A percentile compares a stretch with the other conserved stretches of the same genome.
Conservation (phyloP, 805 yeast genomes). For the Sungouiozyma ichnusensis region DNA sequence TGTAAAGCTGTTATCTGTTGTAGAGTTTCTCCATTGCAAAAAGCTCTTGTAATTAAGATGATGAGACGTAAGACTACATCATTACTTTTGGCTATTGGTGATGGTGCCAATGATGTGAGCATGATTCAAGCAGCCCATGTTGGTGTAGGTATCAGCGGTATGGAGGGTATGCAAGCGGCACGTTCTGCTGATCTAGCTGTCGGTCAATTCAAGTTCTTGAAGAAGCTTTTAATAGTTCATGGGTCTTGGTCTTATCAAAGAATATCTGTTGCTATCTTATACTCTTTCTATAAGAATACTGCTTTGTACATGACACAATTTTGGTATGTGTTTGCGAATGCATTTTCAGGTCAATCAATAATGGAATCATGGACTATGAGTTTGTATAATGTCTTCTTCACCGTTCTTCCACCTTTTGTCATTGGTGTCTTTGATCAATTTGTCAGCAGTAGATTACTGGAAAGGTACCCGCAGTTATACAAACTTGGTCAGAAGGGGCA, state of each 20-base stretch:
- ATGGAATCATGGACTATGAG: constrained; percentile 98
- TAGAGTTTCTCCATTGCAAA: constrained; percentile 94
- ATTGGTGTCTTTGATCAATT: constrained; percentile 95
- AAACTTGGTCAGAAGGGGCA: constrained; percentile 80
- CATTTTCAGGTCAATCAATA: constrained; percentile 89
- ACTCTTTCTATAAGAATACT: constrained; percentile 92
- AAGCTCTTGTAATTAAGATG: constrained; percentile 90
- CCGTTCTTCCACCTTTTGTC: constrained; percentile 92
- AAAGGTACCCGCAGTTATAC: constrained; percentile 87
- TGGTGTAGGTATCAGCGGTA: constrained; percentile 97
- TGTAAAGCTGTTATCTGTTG: constrained; percentile 97
- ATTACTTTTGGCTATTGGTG: constrained; percentile 84
- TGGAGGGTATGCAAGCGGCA: constrained; percentile 99
- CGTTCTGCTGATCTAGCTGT: constrained; percentile 95
- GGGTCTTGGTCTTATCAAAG: constrained; percentile 98
- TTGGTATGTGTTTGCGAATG: constrained; percentile 91
- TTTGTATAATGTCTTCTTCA: constrained; percentile 85
- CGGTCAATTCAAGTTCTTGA: constrained; percentile 85
- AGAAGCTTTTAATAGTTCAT: constrained; percentile 78
- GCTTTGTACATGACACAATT: constrained; percentile 96
- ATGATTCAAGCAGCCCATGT: constrained; percentile 99
- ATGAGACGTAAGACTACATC: constrained; percentile 74
- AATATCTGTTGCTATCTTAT: constrained; percentile 81
- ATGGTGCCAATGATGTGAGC: constrained; percentile 97
- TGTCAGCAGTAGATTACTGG: constrained; percentile 79